phyloP scores from a whole-genome alignment of 1,139 yeast species.

The Candida albicans region DNA sequence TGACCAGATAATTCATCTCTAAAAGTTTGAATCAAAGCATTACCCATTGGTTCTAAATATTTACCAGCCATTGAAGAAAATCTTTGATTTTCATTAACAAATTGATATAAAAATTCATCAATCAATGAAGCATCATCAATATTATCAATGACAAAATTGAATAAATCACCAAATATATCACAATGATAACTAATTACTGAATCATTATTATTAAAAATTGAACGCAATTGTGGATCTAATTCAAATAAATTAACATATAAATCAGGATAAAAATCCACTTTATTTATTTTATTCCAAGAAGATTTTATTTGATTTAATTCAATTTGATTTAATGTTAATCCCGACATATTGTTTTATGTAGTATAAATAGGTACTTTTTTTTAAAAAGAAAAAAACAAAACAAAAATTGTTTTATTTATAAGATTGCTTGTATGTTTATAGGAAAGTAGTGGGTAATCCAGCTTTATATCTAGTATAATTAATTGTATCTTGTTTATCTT shows the following conservation, averaged over 20 bases:
- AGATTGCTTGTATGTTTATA: too few species aligned
- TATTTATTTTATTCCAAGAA: constrained; percentile 34
- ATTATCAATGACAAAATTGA: constrained; percentile 34
- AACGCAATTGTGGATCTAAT: constrained; percentile 28
- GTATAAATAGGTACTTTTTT: too few species aligned
- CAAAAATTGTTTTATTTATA: not conserved
- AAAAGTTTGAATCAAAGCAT: constrained; percentile 40
- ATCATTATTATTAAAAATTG: constrained; percentile 25
- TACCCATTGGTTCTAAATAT: constrained; percentile 48
- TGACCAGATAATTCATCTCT: constrained; percentile 38
- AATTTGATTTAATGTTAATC: constrained; percentile 13
- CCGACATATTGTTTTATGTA: constrained; percentile 10
- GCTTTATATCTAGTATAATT: too few species aligned
- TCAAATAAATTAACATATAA: constrained; percentile 37
- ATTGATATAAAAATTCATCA: constrained; percentile 36
- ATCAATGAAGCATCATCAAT: constrained; percentile 30
- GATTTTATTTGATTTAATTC: constrained; percentile 21
- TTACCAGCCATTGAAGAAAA: constrained; percentile 26
- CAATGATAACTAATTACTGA: constrained; percentile 31
- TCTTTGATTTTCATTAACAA: constrained; percentile 33
- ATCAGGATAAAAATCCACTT: constrained; percentile 31
- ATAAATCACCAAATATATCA: constrained; percentile 36
- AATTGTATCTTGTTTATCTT: too few species aligned
- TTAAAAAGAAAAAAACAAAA: not conserved
- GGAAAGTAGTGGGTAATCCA: too few species aligned